Base-by-base conservation (phyloP, 1,139 yeast species). In the Sugiyamaella japonica region DNA sequence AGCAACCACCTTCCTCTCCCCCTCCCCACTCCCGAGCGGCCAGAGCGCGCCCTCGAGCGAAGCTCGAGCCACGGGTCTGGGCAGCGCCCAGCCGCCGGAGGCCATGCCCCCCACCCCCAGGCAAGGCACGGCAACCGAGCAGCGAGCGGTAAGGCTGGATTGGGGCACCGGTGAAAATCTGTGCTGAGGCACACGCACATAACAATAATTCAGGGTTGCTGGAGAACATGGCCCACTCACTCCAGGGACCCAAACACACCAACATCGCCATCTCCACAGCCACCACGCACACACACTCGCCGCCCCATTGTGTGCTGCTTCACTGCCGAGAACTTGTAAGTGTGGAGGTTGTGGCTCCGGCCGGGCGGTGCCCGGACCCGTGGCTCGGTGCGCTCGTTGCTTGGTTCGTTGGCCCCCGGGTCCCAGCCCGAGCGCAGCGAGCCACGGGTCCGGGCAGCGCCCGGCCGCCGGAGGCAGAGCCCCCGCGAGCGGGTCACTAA, bases 401-500 rank as follows among this genome's bases (percentile, higher is more conserved):
- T 3, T 29, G 34, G 34, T 34, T 13, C 38, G 15, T 34, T n/a
- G 15, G 16, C 9, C 38, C 2, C 6, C 5, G 9, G 2, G 16
- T 3, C 16, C 38, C 13, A 34, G 38, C 38, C 15, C 38, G 38
- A 34, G 38, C 38, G 38, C 12, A 34, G 38, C 38, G 38, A 34
- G 38, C 38, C 3, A 34, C 38, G 38, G 38, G 38, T 34, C 38
- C 13, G 38, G 38, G 38, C 38, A 34, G 38, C 12, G 38, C 38
- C 38, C 38, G 13, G 38, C 38, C 38, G 38, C 38, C 38, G 38
- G 38, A 34, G 38, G 38, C 38, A 34, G 38, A 29, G n/a, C 34
- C n/a, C 10, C n/a, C n/a, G 6, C 3, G 34, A 29, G 3, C 34
- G 8, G n/a, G 8, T 34, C 16, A 34, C 38, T 34, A 34, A 34